Percentiles rank a stretch among this genome's conserved stretches.
These are phyloP conservation scores for Penicillium sp. DNA, from an alignment of 2,329 filamentous ascomycete species.

Conservation along the genomic window DNA sequence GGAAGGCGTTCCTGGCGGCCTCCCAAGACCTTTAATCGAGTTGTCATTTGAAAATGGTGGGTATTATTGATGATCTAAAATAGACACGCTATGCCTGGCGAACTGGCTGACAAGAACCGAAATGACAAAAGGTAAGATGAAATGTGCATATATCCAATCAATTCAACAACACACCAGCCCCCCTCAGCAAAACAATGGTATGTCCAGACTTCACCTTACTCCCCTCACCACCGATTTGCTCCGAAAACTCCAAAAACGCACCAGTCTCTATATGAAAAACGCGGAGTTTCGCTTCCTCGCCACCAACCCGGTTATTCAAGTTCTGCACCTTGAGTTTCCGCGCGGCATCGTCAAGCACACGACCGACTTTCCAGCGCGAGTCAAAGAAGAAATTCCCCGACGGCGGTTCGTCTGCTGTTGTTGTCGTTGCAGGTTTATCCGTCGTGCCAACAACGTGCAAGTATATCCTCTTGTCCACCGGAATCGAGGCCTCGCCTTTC, in stretches of 20 bases:
- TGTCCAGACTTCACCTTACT: conserved; percentile 68
- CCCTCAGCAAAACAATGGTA: conserved; percentile 81
- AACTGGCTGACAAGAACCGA: not conserved
- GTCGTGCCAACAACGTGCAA: conserved; percentile 86
- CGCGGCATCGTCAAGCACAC: conserved; percentile 49
- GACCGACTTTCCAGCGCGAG: conserved; percentile 83
- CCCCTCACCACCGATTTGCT: conserved; percentile 67
- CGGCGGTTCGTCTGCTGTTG: conserved; percentile 66
- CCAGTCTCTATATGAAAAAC: conserved; percentile 94
- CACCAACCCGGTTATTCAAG: conserved; percentile 41
- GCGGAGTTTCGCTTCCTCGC: conserved; percentile 67
- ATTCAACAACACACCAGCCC: conserved; percentile 65
- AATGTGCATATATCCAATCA: not conserved
- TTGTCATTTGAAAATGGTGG: not conserved
- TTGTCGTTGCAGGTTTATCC: conserved; percentile 73
- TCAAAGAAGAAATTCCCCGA: conserved; percentile 77
- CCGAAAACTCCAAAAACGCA: conserved; percentile 76
- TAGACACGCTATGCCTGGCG: not conserved
- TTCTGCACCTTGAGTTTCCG: conserved; percentile 42
- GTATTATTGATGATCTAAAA: not conserved
- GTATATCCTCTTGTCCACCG: conserved; percentile 82
- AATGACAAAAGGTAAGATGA: too few species aligned
- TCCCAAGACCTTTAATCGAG: conserved; percentile 14
- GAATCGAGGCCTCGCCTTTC: conserved; percentile 81
- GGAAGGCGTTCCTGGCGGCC: conserved; percentile 29